Base-by-base conservation (phyloP, 2,329 filamentous ascomycete species). In the Verticillium nubilum region DNA sequence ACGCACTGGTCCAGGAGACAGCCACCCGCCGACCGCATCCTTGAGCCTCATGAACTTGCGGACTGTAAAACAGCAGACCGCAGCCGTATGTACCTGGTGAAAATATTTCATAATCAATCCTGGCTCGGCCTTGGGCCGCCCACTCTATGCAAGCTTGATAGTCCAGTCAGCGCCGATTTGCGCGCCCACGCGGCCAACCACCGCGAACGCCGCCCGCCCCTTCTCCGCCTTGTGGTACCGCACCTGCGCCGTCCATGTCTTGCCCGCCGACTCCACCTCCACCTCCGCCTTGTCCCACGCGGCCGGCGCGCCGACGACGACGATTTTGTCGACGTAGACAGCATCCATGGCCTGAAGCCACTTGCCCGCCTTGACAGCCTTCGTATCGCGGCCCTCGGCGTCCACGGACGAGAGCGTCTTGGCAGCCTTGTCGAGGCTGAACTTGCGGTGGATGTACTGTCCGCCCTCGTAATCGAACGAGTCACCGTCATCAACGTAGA, bases 401-500 rank as follows among this genome's bases (percentile, higher is more conserved):
- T 96, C 86, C n/a, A 81, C 81, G 1, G 90, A 93, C 5, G 78
- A 78, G n/a, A 98, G 78, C 1, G 79, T 80, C 17, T 82, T 80
- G 61, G 75, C 77, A 10, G 56, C 42, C 56, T 52, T 57, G 56
- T 57, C 56, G 62, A 93, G 89, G 26, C 77, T 78, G 76, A 99
- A 97, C 61, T 80, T 82, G 61, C 92, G 90, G 76, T 97, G 88
- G 67, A 98, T 93, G 74, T 90, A 97, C 62, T 92, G 92, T 12
- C 93, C 94, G 63, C 86, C 79, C 72, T 96, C 80, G 70, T 91
- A 92, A 59, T 97, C 92, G 66, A 93, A 99, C 1, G 89, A 90
- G 74, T 98, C 93, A 54, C 95, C 95, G 65, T 99, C 95, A 69
- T 99, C 95, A 29, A 92, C 80, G 69, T 99, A 99, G 7, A 99